A percentile compares a stretch with the other conserved stretches of the same genome.
Evolutionary conservation across 2,329 filamentous ascomycete species (phyloP).

Genomic region (Fusarium metavorans): DNA sequence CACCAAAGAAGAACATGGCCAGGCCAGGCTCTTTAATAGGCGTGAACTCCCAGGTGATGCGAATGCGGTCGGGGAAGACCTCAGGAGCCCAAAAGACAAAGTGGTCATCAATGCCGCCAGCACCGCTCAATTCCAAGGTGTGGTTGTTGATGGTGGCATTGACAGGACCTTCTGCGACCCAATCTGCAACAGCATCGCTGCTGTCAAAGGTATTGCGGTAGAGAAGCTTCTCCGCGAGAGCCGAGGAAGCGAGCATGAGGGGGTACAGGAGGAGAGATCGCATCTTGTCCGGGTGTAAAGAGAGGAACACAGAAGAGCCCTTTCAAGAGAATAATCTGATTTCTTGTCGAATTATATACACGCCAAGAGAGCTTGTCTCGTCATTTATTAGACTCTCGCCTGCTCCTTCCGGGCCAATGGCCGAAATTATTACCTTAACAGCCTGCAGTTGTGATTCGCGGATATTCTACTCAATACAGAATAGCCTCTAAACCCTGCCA

Average conservation of each 20-base stretch:
- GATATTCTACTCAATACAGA: conserved; percentile 12
- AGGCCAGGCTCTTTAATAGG: conserved; percentile 34
- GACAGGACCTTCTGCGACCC: conserved; percentile 38
- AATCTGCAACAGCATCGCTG: conserved; percentile 22
- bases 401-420: background rate
- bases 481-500: background rate
- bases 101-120: conserved; percentile 26
- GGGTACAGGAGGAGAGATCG: conserved; percentile 8
- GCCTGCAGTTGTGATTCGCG: background rate
- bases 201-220: conserved; percentile 37
- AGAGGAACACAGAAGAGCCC: background rate
- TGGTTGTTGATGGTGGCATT: conserved; percentile 35
- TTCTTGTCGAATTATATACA: background rate
- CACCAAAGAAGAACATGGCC: conserved; percentile 43
- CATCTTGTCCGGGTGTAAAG: background rate
- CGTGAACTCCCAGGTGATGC: conserved; percentile 40
- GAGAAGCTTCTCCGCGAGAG: conserved; percentile 31
- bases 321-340: background rate
- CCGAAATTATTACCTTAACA: background rate
- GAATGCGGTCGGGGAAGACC: conserved; percentile 39
- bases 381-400: background rate
- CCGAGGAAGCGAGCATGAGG: conserved; percentile 7
- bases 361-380: background rate
- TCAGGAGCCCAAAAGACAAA: conserved; percentile 41
- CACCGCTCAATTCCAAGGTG: conserved; percentile 35